These are phyloP conservation scores for Trichophyton equinum DNA, from an alignment of 2,329 filamentous ascomycete genomes.

Conservation along the genomic window DNA sequence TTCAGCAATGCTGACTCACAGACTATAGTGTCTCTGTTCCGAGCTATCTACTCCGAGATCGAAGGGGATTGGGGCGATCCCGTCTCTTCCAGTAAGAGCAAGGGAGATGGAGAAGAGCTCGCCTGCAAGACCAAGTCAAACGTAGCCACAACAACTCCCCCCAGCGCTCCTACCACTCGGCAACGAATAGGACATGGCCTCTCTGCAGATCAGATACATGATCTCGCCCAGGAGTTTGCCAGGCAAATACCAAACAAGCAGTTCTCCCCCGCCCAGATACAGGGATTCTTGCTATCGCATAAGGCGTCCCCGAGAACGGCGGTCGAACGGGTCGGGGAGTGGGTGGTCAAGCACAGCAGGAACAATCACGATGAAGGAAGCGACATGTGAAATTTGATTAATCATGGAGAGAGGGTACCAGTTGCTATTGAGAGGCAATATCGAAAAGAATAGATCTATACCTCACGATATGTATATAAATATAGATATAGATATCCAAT, in stretches of 20 bases:
- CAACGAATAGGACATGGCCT: background rate
- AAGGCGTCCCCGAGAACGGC: constrained; percentile 24
- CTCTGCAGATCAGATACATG: background rate
- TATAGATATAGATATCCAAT: no score
- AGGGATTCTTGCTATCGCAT: constrained; percentile 30
- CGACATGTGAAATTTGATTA: background rate
- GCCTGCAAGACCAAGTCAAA: background rate
- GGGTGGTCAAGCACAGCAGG: constrained; percentile 16
- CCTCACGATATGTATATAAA: no score
- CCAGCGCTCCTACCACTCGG: background rate
- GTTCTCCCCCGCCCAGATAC: constrained; percentile 24
- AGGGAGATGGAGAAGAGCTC: background rate
- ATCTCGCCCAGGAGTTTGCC: constrained; percentile 23
- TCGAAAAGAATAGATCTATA: no score
- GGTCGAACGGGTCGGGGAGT: constrained; percentile 16
- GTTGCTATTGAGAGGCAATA: no score
- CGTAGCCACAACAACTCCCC: background rate
- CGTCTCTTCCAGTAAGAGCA: background rate
- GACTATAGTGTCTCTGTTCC: constrained; percentile 26
- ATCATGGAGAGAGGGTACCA: background rate
- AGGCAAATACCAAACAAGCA: constrained; percentile 22
- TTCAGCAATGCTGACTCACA: background rate
- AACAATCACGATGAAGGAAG: background rate
- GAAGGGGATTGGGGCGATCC: constrained; percentile 24
- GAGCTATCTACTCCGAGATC: constrained; percentile 48